Base-by-base conservation (phyloP, 768 basidiomycete genomes). In the Macrolepiota albuminosa region DNA sequence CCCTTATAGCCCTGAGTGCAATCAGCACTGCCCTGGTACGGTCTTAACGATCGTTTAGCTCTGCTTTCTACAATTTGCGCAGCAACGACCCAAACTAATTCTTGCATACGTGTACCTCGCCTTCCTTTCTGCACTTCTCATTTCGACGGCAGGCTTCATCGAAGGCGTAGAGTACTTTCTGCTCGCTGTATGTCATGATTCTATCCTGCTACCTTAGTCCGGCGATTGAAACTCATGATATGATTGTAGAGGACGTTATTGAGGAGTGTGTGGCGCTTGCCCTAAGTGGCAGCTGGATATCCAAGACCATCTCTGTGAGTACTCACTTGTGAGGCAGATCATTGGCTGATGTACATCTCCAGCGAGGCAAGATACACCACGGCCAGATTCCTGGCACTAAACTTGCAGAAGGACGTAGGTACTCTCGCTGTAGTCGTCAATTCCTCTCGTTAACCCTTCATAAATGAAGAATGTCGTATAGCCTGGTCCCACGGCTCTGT, bases 251-350 rank as follows among this genome's bases (percentile, higher is more conserved):
- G 57, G 77, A 78, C 42, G 59, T 78, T 29, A 69, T 78, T 47
- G 66, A 60, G 31, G 73, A 78, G 59, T 78, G 77, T 61, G 63
- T 74, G 54, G 62, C 68, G 4, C 63, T 78, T 18, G 70, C 74
- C 2, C 66, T 67, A 13, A 69, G 68, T 37, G 75, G 76, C 29
- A 68, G 72, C 39, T 66, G 69, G 36, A 65, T 66, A 18, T 70
- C 74, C 60, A 77, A 75, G 61, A 73, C 76, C 7, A 62, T 73
- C 48, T 77, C 77, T 60, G 78, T 78, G 55, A 63, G 72, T 66
- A 39, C 26, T 7, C 37, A 26, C 18, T 6, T 40, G 37, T 1
- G 4, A 26, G 11, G 18, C 36, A 29, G 37, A 34, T 24, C 21
- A 14, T 50, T 9, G 46, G 29, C 16, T 40, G 39, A 40, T 8